Conservation (phyloP, 2,329 filamentous ascomycete genomes). For the Colletotrichum melonis region DNA sequence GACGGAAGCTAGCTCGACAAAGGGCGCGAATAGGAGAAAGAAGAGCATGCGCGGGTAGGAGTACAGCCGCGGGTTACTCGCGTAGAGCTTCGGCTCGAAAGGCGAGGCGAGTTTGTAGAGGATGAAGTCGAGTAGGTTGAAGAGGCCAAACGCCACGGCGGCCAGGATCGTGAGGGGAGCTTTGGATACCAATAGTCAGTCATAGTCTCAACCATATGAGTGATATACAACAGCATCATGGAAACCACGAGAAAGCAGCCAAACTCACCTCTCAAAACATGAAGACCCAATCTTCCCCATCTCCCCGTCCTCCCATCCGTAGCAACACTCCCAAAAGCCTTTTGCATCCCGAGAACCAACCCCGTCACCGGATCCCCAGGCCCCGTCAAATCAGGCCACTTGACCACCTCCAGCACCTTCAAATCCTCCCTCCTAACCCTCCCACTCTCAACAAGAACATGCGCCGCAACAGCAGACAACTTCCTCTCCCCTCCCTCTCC, state of each 20-base stretch:
- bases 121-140: constrained; percentile 30
- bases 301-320: not conserved
- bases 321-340: not conserved
- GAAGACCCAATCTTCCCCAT: constrained; percentile 1
- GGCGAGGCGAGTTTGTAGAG: constrained; percentile 27
- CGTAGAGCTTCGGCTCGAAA: constrained; percentile 25
- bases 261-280: constrained; percentile 25
- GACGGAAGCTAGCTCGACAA: constrained; percentile 11
- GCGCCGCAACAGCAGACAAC: constrained; percentile 28
- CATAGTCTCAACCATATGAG: not conserved
- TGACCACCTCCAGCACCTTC: constrained; percentile 18
- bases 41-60: constrained; percentile 20
- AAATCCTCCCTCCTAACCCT: constrained; percentile 13
- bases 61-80: constrained; percentile 29
- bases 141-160: constrained; percentile 23
- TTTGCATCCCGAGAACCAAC: not conserved
- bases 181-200: not conserved
- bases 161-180: constrained; percentile 27
- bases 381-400: constrained; percentile 29
- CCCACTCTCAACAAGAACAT: constrained; percentile 15
- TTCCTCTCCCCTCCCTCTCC: not conserved
- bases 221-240: not conserved
- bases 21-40: constrained; percentile 11
- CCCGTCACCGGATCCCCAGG: constrained; percentile 32
- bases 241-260: not conserved